A percentile compares a stretch with the other conserved stretches of the same genome.
Evolutionary conservation across 345 rosid genomes (phyloP).

Genomic region (Arabidopsis suecica): DNA sequence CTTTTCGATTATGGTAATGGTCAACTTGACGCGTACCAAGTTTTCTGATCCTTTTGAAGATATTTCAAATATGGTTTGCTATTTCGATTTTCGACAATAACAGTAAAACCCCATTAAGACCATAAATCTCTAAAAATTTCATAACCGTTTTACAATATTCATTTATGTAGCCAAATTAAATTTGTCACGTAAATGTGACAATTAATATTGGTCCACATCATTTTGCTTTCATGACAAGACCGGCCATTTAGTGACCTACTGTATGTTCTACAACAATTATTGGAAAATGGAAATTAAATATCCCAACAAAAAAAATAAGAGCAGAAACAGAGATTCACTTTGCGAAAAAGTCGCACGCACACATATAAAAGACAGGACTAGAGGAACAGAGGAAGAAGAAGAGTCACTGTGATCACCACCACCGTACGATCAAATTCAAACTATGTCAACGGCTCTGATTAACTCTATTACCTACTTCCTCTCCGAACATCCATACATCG

Average conservation of each 20-base stretch:
- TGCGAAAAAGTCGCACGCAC: slow-evolving; percentile 24
- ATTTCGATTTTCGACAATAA: not conserved
- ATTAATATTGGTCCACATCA: slow-evolving; percentile 33
- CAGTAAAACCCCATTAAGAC: not conserved
- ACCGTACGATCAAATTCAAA: slow-evolving; percentile 30
- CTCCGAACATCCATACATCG: slow-evolving; percentile 77
- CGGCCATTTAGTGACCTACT: slow-evolving; percentile 20
- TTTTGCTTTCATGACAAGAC: slow-evolving; percentile 34
- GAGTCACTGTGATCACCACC: slow-evolving; percentile 28
- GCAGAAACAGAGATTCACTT: not conserved
- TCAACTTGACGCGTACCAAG: slow-evolving; percentile 20
- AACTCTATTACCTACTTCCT: slow-evolving; percentile 61
- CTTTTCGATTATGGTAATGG: not conserved
- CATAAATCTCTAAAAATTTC: not conserved
- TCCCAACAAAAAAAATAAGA: too few relatives aligned
- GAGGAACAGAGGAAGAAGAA: slow-evolving; percentile 3
- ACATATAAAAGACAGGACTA: slow-evolving; percentile 17
- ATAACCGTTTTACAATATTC: not conserved
- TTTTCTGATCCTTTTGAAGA: slow-evolving; percentile 4
- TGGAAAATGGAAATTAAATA: not conserved
- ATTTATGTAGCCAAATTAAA: not conserved
- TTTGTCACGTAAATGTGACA: slow-evolving; percentile 25
- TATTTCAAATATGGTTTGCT: slow-evolving; percentile 7
- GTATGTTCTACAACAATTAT: slow-evolving; percentile 28
- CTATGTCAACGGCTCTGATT: slow-evolving; percentile 39